These are phyloP conservation scores for Mollisiaceae sp. DNA, from an alignment of 2,329 filamentous ascomycete genomes.

Conservation along the genomic window DNA sequence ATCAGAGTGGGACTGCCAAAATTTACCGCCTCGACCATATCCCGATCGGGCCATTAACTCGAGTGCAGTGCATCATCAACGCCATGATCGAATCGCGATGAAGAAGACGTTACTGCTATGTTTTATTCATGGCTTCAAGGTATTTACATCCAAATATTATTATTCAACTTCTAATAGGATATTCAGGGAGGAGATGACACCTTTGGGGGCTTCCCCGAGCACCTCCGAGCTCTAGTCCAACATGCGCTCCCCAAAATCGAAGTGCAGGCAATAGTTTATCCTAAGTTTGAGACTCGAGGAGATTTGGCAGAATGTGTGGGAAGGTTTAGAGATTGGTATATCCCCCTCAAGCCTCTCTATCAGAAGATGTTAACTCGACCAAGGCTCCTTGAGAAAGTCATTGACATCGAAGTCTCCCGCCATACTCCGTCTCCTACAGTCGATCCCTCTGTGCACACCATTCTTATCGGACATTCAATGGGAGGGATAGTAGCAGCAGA, in stretches of 20 bases:
- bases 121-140: slow-evolving; percentile 91
- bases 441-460: slow-evolving; percentile 80
- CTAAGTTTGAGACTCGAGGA: slow-evolving; percentile 81
- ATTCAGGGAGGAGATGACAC: slow-evolving; percentile 75
- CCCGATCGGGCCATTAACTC: not conserved
- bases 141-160: slow-evolving; percentile 39
- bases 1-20: not conserved
- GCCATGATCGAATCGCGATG: slow-evolving; percentile 51
- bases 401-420: slow-evolving; percentile 88
- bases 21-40: not conserved
- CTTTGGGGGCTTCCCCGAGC: slow-evolving; percentile 76
- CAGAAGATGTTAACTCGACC: slow-evolving; percentile 14
- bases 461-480: slow-evolving; percentile 89
- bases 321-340: slow-evolving; percentile 77
- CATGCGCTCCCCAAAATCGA: slow-evolving; percentile 71
- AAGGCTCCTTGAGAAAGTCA: slow-evolving; percentile 89
- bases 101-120: slow-evolving; percentile 81
- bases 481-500: slow-evolving; percentile 95
- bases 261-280: slow-evolving; percentile 74
- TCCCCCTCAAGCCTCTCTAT: not conserved
- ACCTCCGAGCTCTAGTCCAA: slow-evolving; percentile 68
- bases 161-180: slow-evolving; percentile 11
- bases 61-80: not conserved
- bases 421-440: slow-evolving; percentile 82
- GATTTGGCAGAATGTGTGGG: slow-evolving; percentile 74